Evolutionary conservation across 2,329 filamentous ascomycete species (phyloP), one percentile per base, ranked within the genome.

Genomic region (Penicillium sp.): DNA sequence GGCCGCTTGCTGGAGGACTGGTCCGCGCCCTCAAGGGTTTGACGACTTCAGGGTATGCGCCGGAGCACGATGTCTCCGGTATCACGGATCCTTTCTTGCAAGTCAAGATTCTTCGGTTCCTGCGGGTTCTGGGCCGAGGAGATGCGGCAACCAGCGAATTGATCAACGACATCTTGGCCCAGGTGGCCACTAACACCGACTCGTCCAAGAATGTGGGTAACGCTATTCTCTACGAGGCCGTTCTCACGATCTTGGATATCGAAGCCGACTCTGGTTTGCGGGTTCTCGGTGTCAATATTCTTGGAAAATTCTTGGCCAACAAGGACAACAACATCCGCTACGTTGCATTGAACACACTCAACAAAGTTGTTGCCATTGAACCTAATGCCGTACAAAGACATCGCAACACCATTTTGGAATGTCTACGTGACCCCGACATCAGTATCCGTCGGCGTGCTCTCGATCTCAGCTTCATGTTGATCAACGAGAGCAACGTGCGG

Each of bases 311-410:
- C 76, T 76, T 99, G 57, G 87, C 92, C n/a, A 99, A 99, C 78
- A 87, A 93, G 64, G 94, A 99, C 75, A 99, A 99, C 80, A 99
- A 99, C 70, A 99, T 99, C 65, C 88, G 94, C 72, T 99, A 99
- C 68, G 94, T 99, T 47, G 94, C 94, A 16, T 80, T 99, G 47
- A 99, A 99, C 74, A 99, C 94, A 0, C 79, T 99, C 45, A 95
- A 96, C 76, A 97, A 96, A 74, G 94, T 99, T 16, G 94, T 99
- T 43, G 94, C 94, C 4, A 92, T 99, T 45, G 94, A 99, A 71
- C 94, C 94, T 13, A 97, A 97, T 70, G 94, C 94, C 3, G 94
- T 99, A 2, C 94, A 99, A 72, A 83, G 94, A 69, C 94, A 99
- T 73, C 85, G 95, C 50, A 99, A 97, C 76, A 99, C 94, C 0